Percentiles rank a stretch among this genome's conserved stretches.
These are phyloP conservation scores for Schizothecium vesticola DNA, from an alignment of 495 filamentous ascomycete genomes.

Conservation along the genomic window DNA sequence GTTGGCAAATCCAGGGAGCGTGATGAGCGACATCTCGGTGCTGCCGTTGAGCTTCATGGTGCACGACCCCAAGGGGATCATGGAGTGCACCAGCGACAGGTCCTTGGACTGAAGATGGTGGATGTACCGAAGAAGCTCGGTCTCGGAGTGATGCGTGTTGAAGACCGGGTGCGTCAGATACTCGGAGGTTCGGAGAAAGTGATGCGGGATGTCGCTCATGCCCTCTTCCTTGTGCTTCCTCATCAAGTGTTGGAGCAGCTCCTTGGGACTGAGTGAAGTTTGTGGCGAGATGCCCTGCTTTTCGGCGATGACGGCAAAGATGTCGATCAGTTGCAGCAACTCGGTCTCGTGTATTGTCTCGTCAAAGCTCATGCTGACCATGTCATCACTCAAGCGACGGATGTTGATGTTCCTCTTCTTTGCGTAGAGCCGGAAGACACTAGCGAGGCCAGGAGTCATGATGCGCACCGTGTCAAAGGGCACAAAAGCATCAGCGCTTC, in stretches of 20 bases:
- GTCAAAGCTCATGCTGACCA: constrained; percentile 38
- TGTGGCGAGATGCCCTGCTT: neutral
- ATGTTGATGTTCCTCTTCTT: constrained; percentile 22
- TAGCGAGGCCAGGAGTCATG: constrained; percentile 27
- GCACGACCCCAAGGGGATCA: constrained; percentile 99
- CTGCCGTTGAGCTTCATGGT: constrained; percentile 99
- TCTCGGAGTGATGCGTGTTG: constrained; percentile 96
- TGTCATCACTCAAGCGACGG: constrained; percentile 17
- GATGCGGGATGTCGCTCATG: constrained; percentile 44
- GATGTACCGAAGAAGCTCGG: constrained; percentile 92
- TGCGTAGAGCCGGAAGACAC: constrained; percentile 7
- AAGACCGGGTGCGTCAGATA: constrained; percentile 93
- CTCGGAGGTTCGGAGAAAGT: constrained; percentile 63
- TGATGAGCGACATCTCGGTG: constrained; percentile 79
- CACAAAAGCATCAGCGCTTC: constrained; percentile 46
- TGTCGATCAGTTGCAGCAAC: constrained; percentile 25
- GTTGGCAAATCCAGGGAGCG: constrained; percentile 76
- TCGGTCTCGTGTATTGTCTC: constrained; percentile 34
- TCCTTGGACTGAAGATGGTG: constrained; percentile 93
- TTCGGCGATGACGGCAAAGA: constrained; percentile 13
- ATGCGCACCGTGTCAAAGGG: constrained; percentile 82
- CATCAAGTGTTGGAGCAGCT: constrained; percentile 29
- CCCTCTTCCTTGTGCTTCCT: constrained; percentile 18
- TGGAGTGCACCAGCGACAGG: constrained; percentile 90
- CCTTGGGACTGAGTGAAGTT: neutral